Evolutionary conservation across 2,329 filamentous ascomycete species (phyloP).

Genomic region (Penicillium thymicola): DNA sequence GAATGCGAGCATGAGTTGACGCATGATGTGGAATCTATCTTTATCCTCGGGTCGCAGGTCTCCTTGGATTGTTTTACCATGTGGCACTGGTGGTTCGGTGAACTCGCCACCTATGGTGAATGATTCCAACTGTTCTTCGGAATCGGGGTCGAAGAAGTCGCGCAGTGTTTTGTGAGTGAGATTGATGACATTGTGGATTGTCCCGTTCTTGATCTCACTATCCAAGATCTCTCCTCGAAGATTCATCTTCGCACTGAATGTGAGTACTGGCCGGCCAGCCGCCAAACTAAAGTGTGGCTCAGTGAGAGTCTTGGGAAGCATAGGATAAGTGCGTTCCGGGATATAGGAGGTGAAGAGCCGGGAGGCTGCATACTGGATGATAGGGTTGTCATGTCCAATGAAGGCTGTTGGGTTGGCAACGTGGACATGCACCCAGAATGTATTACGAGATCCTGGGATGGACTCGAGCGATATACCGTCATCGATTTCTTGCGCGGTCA

Average conservation of each 20-base stretch:
- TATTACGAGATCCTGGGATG: conserved; percentile 41
- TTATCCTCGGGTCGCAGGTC: conserved; percentile 34
- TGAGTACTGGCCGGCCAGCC: conserved; percentile 54
- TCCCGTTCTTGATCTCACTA: conserved; percentile 52
- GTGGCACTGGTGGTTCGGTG: conserved; percentile 14
- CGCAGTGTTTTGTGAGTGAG: conserved; percentile 48
- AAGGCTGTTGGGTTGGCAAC: conserved; percentile 64
- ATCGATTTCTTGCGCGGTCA: conserved; percentile 57
- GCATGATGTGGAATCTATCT: conserved; percentile 34
- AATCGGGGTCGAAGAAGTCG: conserved; percentile 35
- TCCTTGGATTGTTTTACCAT: conserved; percentile 23
- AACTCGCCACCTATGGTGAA: conserved; percentile 34
- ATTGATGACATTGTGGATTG: conserved; percentile 53
- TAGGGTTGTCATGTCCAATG: conserved; percentile 49
- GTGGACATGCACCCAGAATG: conserved; percentile 61
- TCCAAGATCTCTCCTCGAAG: conserved; percentile 53
- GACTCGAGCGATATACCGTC: conserved; percentile 60
- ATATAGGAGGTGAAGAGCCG: conserved; percentile 54
- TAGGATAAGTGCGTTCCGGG: conserved; percentile 55
- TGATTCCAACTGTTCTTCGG: conserved; percentile 14
- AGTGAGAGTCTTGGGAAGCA: conserved; percentile 53
- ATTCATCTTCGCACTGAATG: conserved; percentile 58
- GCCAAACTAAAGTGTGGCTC: conserved; percentile 54
- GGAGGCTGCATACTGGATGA: conserved; percentile 55
- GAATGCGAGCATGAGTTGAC: conserved; percentile 40